These are phyloP conservation scores for Aspergillus campestris DNA, from an alignment of 495 filamentous ascomycete species.

Conservation along the genomic window DNA sequence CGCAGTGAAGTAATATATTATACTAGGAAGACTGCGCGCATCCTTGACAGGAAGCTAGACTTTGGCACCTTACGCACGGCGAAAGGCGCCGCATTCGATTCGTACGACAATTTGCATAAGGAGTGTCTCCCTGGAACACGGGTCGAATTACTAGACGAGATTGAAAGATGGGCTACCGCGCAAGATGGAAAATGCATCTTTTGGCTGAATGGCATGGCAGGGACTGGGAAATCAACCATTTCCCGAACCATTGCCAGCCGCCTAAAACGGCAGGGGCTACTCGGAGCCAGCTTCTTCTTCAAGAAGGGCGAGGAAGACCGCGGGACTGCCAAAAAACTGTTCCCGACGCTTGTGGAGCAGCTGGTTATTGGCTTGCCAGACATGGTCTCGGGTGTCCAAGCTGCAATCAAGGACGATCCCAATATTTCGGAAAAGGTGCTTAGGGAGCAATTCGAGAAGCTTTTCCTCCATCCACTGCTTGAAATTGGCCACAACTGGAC, in stretches of 20 bases:
- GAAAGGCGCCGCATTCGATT: constrained; percentile 15
- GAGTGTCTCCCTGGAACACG: constrained; percentile 23
- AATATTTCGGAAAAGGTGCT: constrained; percentile 23
- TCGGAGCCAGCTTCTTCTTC: constrained; percentile 42
- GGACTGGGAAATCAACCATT: constrained; percentile 34
- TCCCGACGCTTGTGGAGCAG: constrained; percentile 36
- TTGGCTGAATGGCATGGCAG: constrained; percentile 31
- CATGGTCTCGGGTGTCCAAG: constrained; percentile 20
- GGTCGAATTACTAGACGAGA: constrained; percentile 16
- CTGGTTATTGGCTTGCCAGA: constrained; percentile 20
- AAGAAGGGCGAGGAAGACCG: constrained; percentile 34
- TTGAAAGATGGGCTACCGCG: constrained; percentile 17
- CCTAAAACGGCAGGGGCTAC: constrained; percentile 3
- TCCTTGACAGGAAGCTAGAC: constrained; percentile 3
- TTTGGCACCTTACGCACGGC: constrained; percentile 1
- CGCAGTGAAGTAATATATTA: not conserved
- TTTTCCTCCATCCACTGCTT: constrained; percentile 33
- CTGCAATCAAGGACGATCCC: constrained; percentile 27
- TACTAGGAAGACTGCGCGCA: not conserved
- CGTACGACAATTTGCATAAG: constrained; percentile 12
- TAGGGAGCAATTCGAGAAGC: constrained; percentile 38
- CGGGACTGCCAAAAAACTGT: constrained; percentile 26
- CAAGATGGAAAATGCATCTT: constrained; percentile 20
- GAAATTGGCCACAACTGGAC: not conserved
- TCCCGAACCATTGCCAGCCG: constrained; percentile 16